Base-by-base conservation (phyloP, 495 filamentous ascomycete species). In the Podospora fimiseda region DNA sequence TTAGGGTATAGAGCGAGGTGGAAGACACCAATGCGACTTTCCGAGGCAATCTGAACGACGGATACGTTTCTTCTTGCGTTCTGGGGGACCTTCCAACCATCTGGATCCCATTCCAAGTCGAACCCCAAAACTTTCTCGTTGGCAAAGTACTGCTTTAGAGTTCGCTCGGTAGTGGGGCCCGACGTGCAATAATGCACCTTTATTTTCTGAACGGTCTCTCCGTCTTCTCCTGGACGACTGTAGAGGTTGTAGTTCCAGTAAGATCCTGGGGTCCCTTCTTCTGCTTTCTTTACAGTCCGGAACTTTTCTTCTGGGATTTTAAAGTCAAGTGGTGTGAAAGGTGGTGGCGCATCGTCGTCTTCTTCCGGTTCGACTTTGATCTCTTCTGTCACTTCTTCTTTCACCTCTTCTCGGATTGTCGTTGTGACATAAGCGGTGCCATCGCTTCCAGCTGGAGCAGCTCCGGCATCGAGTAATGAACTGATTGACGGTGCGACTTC, bases 91-190 rank as follows among this genome's bases (percentile, higher is more conserved):
- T 58, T 64, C 13, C 55, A 67, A 15, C 78, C 69, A n/a, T 78
- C 67, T 16, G 77, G 54, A 55, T 75, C 70, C 90, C 90, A 96
- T 70, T 96, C 90, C 59, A 96, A 75, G 62, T 96, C 90, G 55
- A 95, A 89, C 7, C 89, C 88, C 36, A 95, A 63, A 9, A 95
- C 65, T 49, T 80, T 74, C 58, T 91, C 80, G 11, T 80, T 52
- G 37, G 84, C 63, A 55, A 96, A 91, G 36, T 86, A 78, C 24
- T 83, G 66, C 14, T 84, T 72, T 40, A 78, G 63, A 2, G 88
- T 76, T 9, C 70, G 66, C 61, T 95, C 87, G 2, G 85, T 83
- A 2, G 77, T 81, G 46, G 77, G 69, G n/a, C 72, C 74, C 41
- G 73, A 82, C 46, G 70, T 78, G 71, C 89, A 92, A 61, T 94